Conservation (phyloP, 495 filamentous ascomycete species). For the Penicillium dipodomyicola region DNA sequence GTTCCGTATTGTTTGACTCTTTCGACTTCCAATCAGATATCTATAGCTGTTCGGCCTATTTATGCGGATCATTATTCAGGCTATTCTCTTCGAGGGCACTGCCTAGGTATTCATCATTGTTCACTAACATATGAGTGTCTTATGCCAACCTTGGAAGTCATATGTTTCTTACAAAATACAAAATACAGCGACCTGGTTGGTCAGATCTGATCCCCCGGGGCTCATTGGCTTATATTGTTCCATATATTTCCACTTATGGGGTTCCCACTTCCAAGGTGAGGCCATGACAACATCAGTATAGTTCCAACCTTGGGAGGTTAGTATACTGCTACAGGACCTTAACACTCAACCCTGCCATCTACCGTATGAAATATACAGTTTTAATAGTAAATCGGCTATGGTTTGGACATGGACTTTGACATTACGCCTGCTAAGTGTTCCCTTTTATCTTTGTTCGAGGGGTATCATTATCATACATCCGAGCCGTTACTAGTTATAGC, state of each 20-base stretch:
- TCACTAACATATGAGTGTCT: not conserved
- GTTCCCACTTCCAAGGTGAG: not conserved
- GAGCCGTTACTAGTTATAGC: slow-evolving; percentile 1
- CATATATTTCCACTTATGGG: too few species aligned
- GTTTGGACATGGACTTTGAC: slow-evolving; percentile 2
- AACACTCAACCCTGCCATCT: not conserved
- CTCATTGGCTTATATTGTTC: not conserved
- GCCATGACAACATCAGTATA: not conserved
- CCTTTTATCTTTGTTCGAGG: slow-evolving; percentile 15
- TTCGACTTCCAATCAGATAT: too few species aligned
- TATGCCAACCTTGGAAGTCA: not conserved
- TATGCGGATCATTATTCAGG: not conserved
- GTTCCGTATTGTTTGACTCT: too few species aligned
- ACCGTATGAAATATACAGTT: not conserved
- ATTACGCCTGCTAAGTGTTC: not conserved
- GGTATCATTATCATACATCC: slow-evolving; percentile 21
- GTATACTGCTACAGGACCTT: not conserved
- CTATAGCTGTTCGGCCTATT: not conserved
- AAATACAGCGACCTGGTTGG: not conserved
- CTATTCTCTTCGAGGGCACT: not conserved
- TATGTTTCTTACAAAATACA: not conserved
- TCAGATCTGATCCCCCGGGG: not conserved
- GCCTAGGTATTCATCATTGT: not conserved
- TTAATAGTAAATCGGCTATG: not conserved
- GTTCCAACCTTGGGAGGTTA: too few species aligned